A percentile compares a stretch with the other conserved stretches of the same genome.
These are phyloP conservation scores for Tagetes erecta DNA, from an alignment of 129 eudicot species.

Conservation along the genomic window DNA sequence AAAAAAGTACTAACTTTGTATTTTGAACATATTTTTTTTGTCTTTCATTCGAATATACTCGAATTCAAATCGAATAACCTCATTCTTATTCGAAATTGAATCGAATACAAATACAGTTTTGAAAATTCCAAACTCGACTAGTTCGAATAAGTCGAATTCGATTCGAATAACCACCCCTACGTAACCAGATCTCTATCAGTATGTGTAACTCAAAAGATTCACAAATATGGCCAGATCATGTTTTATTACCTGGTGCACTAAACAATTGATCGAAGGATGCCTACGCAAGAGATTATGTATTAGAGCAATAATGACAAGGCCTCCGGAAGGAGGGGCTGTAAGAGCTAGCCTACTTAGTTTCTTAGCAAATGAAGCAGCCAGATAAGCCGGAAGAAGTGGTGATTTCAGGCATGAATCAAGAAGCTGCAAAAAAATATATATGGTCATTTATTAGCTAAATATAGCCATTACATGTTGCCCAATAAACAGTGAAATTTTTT, in stretches of 20 bases:
- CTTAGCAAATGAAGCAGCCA: constrained; percentile 91
- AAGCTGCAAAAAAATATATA: constrained; percentile 50
- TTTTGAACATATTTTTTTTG: too few relatives aligned
- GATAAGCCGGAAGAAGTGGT: constrained; percentile 90
- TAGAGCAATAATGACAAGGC: constrained; percentile 68
- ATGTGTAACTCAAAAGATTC: background rate
- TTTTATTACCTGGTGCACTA: constrained; percentile 70
- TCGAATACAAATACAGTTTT: background rate
- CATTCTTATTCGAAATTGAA: too few relatives aligned
- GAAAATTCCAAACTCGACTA: too few relatives aligned
- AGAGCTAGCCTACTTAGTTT: constrained; percentile 87
- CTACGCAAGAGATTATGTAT: constrained; percentile 85
- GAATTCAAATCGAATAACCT: too few relatives aligned
- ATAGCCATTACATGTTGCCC: background rate
- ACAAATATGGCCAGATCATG: background rate
- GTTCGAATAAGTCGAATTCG: too few relatives aligned
- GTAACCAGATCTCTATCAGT: too few relatives aligned
- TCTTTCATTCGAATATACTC: too few relatives aligned
- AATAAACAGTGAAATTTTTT: background rate
- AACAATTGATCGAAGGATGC: constrained; percentile 84
- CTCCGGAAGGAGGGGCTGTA: constrained; percentile 80
- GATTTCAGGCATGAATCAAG: constrained; percentile 94
- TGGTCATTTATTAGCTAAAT: constrained; percentile 10
- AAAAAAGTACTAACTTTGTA: too few relatives aligned
- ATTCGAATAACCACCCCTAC: too few relatives aligned